A percentile compares a stretch with the other conserved stretches of the same genome.
Evolutionary conservation across 345 rosid genomes (phyloP).

Genomic region (Citropsis articulata): DNA sequence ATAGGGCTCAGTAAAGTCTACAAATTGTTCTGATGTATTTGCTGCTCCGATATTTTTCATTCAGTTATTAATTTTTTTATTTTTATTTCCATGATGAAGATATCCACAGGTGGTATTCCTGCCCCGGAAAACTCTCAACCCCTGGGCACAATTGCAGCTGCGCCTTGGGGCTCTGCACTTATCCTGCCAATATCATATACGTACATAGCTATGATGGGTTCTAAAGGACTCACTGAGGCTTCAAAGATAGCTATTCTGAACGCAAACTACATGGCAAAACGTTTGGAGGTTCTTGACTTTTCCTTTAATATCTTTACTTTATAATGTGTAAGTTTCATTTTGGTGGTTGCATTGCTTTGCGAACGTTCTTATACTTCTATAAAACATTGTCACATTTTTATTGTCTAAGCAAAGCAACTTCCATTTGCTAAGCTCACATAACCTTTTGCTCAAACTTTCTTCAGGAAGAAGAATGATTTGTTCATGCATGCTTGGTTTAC

Average conservation of each 20-base stretch:
- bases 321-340: not conserved
- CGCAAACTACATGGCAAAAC: conserved; percentile 99
- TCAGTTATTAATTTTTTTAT: conserved; percentile 11
- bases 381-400: not conserved
- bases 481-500: not conserved
- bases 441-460: not conserved
- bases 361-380: not conserved
- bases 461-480: not conserved
- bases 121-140: conserved; percentile 68
- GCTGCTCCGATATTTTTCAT: not conserved
- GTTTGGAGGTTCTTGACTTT: conserved; percentile 68
- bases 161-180: conserved; percentile 99
- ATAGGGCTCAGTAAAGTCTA: not conserved
- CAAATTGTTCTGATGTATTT: conserved; percentile 11
- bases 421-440: not conserved
- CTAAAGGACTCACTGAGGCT: conserved; percentile 92
- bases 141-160: conserved; percentile 89
- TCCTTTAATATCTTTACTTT: conserved; percentile 12
- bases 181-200: conserved; percentile 93
- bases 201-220: conserved; percentile 99
- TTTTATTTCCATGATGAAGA: conserved; percentile 30
- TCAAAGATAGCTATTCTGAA: conserved; percentile 92
- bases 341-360: not conserved
- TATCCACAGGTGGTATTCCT: conserved; percentile 86
- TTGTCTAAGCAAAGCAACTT: conserved; percentile 9